Conservation (phyloP, 805 yeast species). For the Yamadazyma olivae region DNA sequence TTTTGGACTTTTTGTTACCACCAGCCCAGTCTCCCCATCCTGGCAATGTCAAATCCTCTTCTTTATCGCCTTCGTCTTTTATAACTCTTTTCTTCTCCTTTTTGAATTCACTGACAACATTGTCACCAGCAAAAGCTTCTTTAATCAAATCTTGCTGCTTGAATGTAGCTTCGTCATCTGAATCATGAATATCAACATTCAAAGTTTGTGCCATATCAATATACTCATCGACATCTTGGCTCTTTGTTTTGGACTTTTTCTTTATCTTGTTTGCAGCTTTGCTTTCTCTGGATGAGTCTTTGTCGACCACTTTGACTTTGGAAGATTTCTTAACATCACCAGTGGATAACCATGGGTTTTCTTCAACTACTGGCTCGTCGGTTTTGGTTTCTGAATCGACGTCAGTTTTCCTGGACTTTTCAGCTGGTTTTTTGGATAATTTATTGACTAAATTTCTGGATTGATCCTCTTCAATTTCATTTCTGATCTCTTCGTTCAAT, state of each 20-base stretch:
- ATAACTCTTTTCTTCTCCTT: slow-evolving; percentile 67
- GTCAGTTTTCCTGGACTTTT: slow-evolving; percentile 6
- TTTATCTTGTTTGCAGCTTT: slow-evolving; percentile 41
- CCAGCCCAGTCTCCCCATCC: slow-evolving; percentile 99
- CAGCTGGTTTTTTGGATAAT: slow-evolving; percentile 17
- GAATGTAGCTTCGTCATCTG: slow-evolving; percentile 43
- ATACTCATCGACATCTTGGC: slow-evolving; percentile 37
- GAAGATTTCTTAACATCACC: slow-evolving; percentile 24
- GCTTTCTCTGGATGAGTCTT: slow-evolving; percentile 33
- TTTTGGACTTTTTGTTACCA: slow-evolving; percentile 37
- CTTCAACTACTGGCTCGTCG: slow-evolving; percentile 4
- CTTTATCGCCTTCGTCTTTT: slow-evolving; percentile 82
- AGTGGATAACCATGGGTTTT: slow-evolving; percentile 38
- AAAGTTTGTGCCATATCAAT: slow-evolving; percentile 56
- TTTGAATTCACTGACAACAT: slow-evolving; percentile 78
- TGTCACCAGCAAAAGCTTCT: slow-evolving; percentile 97
- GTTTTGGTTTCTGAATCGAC: slow-evolving; percentile 2
- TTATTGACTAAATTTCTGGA: slow-evolving; percentile 43
- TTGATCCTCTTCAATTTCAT: slow-evolving; percentile 52
- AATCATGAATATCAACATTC: slow-evolving; percentile 14
- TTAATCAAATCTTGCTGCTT: slow-evolving; percentile 78
- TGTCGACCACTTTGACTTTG: slow-evolving; percentile 29
- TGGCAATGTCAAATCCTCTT: slow-evolving; percentile 80
- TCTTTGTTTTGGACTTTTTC: slow-evolving; percentile 25
- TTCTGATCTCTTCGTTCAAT: slow-evolving; percentile 29